phyloP scores from a whole-genome alignment of 805 yeast genomes.

The Sugiyamaella smithiae region DNA sequence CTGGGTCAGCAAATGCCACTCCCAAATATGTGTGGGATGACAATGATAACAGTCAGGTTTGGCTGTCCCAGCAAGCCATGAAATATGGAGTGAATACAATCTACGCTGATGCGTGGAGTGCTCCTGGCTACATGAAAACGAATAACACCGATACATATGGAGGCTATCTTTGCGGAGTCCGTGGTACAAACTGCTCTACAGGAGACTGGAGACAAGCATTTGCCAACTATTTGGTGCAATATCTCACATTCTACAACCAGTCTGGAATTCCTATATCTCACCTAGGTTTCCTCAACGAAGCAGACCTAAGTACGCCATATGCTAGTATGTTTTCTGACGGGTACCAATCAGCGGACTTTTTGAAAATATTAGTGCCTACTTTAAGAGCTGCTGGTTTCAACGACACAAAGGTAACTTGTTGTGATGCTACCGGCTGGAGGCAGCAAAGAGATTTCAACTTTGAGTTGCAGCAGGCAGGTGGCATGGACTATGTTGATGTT shows the following conservation, averaged over 20 bases:
- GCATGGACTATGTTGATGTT: neutral
- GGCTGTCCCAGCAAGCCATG: too few relatives aligned
- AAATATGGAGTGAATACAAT: too few relatives aligned
- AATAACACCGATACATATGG: conserved; percentile 4
- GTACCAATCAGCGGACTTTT: conserved; percentile 10
- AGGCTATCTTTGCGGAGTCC: conserved; percentile 10
- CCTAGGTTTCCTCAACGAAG: conserved; percentile 10
- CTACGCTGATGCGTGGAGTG: too few relatives aligned
- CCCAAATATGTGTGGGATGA: too few relatives aligned
- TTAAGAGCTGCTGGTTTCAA: conserved; percentile 4
- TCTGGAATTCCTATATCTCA: conserved; percentile 7
- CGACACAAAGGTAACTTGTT: conserved; percentile 5
- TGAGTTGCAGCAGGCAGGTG: neutral
- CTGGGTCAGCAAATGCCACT: too few relatives aligned
- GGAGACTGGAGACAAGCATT: conserved; percentile 13
- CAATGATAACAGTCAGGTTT: too few relatives aligned
- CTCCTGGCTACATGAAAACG: neutral
- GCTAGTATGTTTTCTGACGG: conserved; percentile 7
- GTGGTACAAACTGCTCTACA: neutral
- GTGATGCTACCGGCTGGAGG: conserved; percentile 10
- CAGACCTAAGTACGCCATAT: neutral
- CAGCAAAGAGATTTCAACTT: conserved; percentile 4
- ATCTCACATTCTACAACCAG: conserved; percentile 7
- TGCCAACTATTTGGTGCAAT: conserved; percentile 12
- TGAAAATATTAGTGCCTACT: conserved; percentile 4